Evolutionary conservation across 169 alveolate species (phyloP).

Genomic region (Eimeria falciformis): DNA sequence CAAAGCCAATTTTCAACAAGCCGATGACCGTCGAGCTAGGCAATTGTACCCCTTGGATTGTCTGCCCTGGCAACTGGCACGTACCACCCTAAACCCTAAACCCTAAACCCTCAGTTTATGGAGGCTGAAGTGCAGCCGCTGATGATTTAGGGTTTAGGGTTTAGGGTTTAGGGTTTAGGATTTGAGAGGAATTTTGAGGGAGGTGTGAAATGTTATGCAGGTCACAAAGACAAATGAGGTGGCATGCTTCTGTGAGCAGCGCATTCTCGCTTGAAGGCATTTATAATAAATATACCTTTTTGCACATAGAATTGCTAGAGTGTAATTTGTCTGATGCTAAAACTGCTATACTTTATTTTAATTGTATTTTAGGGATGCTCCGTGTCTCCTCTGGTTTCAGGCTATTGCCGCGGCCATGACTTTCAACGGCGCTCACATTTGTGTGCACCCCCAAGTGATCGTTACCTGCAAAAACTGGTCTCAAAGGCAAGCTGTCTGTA

Average conservation of each 20-base stretch:
- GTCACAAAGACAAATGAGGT: conserved; percentile 28
- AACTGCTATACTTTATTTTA: neutral
- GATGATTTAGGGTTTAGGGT: neutral
- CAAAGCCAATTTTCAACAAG: conserved; percentile 41
- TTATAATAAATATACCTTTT: too few relatives aligned
- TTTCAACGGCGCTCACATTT: conserved; percentile 78
- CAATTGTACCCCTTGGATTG: conserved; percentile 74
- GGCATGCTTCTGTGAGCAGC: conserved; percentile 49
- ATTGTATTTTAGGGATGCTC: neutral
- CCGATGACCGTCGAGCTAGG: conserved; percentile 69
- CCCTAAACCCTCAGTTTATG: neutral
- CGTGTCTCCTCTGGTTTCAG: conserved; percentile 11
- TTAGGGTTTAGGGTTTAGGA: neutral
- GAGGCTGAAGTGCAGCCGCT: too few relatives aligned
- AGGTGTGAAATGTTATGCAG: neutral
- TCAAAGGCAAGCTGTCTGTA: conserved; percentile 67
- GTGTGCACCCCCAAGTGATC: conserved; percentile 77
- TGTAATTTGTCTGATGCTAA: too few relatives aligned
- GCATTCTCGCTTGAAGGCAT: neutral
- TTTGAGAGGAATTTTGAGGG: neutral
- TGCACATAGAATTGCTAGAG: too few relatives aligned
- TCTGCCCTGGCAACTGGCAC: conserved; percentile 76
- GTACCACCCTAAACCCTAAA: neutral
- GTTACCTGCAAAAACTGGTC: conserved; percentile 76
- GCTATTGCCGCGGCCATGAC: conserved; percentile 59